Percentiles rank a stretch among this genome's conserved stretches.
Evolutionary conservation across 2,329 filamentous ascomycete species (phyloP).

Genomic region (Davidsoniella eucalypti): DNA sequence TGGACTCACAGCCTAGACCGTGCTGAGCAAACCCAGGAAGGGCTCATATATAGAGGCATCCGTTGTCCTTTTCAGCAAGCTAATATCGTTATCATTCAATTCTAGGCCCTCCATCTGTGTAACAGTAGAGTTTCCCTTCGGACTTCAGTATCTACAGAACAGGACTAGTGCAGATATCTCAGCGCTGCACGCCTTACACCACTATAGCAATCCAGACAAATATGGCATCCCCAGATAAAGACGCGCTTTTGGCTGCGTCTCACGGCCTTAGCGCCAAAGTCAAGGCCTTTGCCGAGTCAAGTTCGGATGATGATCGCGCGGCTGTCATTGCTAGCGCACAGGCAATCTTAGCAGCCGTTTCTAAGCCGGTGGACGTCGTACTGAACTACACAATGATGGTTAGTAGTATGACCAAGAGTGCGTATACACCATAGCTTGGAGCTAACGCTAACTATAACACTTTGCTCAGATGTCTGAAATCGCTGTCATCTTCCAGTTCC

Average conservation of each 20-base stretch:
- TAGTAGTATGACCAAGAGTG: neutral
- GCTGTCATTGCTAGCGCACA: neutral
- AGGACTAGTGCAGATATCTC: too few species aligned
- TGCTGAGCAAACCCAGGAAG: too few species aligned
- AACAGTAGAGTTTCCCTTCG: too few species aligned
- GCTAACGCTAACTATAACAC: neutral
- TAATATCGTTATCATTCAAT: too few species aligned
- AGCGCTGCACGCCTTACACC: too few species aligned
- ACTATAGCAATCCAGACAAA: neutral
- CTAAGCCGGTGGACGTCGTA: neutral
- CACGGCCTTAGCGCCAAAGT: neutral
- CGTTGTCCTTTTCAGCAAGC: too few species aligned
- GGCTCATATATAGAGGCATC: too few species aligned
- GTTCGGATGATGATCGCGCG: slow-evolving; percentile 1
- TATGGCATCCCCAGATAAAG: neutral
- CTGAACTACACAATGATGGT: slow-evolving; percentile 2
- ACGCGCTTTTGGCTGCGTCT: neutral
- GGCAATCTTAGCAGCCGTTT: neutral
- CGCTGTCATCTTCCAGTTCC: slow-evolving; percentile 17
- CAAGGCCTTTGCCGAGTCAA: neutral
- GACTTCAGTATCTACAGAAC: too few species aligned
- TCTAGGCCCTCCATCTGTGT: too few species aligned
- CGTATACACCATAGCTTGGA: neutral
- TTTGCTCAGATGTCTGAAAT: slow-evolving; percentile 11
- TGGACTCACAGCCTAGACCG: too few species aligned